phyloP scores from a whole-genome alignment of 2,329 filamentous ascomycete species.

The Alternaria sp. region DNA sequence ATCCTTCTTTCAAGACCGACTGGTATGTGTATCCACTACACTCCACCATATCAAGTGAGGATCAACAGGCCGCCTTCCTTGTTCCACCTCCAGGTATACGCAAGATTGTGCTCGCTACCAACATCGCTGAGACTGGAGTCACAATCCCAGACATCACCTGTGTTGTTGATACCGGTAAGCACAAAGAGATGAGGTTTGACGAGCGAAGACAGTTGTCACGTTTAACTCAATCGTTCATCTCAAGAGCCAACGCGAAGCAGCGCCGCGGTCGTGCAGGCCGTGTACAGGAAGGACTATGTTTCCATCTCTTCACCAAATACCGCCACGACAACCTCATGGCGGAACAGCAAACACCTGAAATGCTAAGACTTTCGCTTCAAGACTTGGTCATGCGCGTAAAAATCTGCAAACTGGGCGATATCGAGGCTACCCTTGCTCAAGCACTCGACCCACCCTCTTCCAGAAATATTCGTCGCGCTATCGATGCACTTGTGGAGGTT shows the following conservation, averaged over 20 bases:
- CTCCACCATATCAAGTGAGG: conserved; percentile 93
- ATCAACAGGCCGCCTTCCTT: conserved; percentile 92
- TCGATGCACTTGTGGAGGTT: conserved; percentile 93
- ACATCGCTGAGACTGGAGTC: conserved; percentile 98
- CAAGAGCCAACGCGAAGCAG: conserved; percentile 93
- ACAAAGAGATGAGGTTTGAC: conserved; percentile 97
- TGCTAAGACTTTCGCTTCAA: conserved; percentile 91
- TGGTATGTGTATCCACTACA: conserved; percentile 93
- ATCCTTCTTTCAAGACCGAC: conserved; percentile 74
- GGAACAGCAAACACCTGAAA: conserved; percentile 94
- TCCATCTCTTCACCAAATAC: conserved; percentile 92
- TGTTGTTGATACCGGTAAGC: conserved; percentile 95
- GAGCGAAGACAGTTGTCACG: conserved; percentile 90
- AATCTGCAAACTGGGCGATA: conserved; percentile 93
- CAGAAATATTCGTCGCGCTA: conserved; percentile 90
- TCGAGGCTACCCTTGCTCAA: conserved; percentile 86
- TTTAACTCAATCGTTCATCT: conserved; percentile 94
- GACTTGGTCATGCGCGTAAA: conserved; percentile 96
- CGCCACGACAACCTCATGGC: conserved; percentile 84
- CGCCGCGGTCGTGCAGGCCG: conserved; percentile 91
- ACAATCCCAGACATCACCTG: conserved; percentile 98
- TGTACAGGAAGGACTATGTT: conserved; percentile 94
- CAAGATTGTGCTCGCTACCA: conserved; percentile 96
- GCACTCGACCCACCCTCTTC: conserved; percentile 89
- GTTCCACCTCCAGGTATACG: conserved; percentile 81